A percentile compares a stretch with the other conserved stretches of the same genome.
Conservation (phyloP, 2,329 filamentous ascomycete genomes). For the Teratosphaeria zuluensis region DNA sequence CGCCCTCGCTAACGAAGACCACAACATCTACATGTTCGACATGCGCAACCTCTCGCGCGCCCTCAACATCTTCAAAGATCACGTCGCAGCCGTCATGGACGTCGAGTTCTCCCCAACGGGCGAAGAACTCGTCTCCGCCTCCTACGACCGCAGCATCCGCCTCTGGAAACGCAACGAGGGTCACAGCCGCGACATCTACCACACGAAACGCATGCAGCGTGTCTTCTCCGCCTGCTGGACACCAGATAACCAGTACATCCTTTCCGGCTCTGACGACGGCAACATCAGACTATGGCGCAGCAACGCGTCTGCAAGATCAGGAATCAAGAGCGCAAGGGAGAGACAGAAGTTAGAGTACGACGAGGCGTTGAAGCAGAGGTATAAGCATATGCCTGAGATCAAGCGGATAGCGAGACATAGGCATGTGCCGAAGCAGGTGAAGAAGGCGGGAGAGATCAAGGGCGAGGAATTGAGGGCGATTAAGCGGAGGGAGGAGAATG, state of each 20-base stretch:
- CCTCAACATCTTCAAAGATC: slow-evolving; percentile 80
- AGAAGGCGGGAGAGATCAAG: slow-evolving; percentile 96
- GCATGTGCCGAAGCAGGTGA: slow-evolving; percentile 83
- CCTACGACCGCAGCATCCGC: slow-evolving; percentile 78
- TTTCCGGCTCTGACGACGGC: slow-evolving; percentile 88
- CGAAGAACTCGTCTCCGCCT: slow-evolving; percentile 82
- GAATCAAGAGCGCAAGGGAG: slow-evolving; percentile 76
- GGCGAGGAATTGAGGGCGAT: slow-evolving; percentile 74
- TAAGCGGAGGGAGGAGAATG: slow-evolving; percentile 88
- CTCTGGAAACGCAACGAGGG: slow-evolving; percentile 74
- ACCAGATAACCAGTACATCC: slow-evolving; percentile 78
- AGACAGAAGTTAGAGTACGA: slow-evolving; percentile 89
- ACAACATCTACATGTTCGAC: slow-evolving; percentile 88
- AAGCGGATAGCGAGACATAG: slow-evolving; percentile 81
- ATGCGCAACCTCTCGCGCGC: slow-evolving; percentile 84
- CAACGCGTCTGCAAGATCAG: slow-evolving; percentile 71
- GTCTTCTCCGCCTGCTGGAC: slow-evolving; percentile 81
- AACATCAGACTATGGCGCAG: slow-evolving; percentile 86
- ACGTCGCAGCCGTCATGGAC: slow-evolving; percentile 89
- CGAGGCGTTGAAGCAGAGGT: slow-evolving; percentile 69
- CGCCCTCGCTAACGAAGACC: slow-evolving; percentile 86
- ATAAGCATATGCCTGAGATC: slow-evolving; percentile 93
- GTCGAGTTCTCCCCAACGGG: slow-evolving; percentile 92
- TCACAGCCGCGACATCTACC: slow-evolving; percentile 85
- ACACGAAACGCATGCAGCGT: slow-evolving; percentile 96